These are phyloP conservation scores for Trichosporon faecale DNA, from an alignment of 1,284 basidiomycete genomes.

Conservation along the genomic window DNA sequence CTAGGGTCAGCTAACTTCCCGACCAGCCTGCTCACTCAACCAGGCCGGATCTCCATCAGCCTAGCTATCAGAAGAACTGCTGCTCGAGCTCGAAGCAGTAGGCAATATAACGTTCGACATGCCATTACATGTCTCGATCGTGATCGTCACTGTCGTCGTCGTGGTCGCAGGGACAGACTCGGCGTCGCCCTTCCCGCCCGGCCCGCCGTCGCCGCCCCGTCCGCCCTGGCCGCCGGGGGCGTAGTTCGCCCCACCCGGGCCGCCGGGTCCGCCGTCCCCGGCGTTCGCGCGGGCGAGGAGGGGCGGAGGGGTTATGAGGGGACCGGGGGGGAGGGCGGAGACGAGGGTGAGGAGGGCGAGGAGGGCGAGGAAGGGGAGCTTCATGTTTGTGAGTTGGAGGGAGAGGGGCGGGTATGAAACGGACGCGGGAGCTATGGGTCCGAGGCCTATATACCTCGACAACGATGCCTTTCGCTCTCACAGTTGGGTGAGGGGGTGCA, in stretches of 20 bases:
- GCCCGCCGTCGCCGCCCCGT: not conserved
- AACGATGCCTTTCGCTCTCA: too few species aligned
- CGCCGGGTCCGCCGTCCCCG: not conserved
- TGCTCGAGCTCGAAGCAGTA: not conserved
- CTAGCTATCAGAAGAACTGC: not conserved
- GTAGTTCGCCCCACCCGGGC: not conserved
- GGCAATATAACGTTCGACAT: not conserved
- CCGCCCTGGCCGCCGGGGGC: too few species aligned
- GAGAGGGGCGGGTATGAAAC: too few species aligned
- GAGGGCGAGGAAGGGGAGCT: not conserved
- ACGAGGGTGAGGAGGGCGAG: not conserved
- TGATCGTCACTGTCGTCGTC: not conserved
- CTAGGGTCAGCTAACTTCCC: too few species aligned
- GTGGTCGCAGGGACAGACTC: not conserved
- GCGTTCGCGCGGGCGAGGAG: not conserved
- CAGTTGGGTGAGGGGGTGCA: too few species aligned
- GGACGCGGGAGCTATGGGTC: too few species aligned
- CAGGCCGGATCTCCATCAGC: not conserved
- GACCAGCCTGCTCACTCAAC: not conserved
- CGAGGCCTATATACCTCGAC: too few species aligned
- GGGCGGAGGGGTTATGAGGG: too few species aligned
- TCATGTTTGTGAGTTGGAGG: not conserved
- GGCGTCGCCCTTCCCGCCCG: not conserved
- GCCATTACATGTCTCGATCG: not conserved
- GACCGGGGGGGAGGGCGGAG: too few species aligned